phyloP scores from a whole-genome alignment of 2,329 filamentous ascomycete species.

The Torrubiella hemipterigena region DNA sequence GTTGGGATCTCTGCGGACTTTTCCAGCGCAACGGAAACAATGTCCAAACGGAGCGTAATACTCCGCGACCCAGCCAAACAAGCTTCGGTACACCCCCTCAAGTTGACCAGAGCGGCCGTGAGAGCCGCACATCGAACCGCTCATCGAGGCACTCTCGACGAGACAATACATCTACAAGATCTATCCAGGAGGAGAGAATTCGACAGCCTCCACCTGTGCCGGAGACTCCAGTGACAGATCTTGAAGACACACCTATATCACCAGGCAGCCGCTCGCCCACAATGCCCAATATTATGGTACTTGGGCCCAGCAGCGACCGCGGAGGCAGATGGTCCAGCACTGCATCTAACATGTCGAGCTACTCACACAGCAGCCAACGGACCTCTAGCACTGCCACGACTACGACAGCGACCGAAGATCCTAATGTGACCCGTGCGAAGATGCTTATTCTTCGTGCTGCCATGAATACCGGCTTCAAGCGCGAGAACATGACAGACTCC shows the following conservation, averaged over 20 bases:
- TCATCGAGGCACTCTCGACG: conserved; percentile 38
- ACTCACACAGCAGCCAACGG: conserved; percentile 57
- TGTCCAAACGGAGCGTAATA: conserved; percentile 73
- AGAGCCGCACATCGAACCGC: conserved; percentile 38
- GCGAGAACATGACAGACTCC: conserved; percentile 35
- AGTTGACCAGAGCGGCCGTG: conserved; percentile 32
- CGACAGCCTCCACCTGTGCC: conserved; percentile 44
- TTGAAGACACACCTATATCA: conserved; percentile 80
- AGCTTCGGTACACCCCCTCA: conserved; percentile 52
- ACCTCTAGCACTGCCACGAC: conserved; percentile 64
- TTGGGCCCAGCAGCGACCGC: conserved; percentile 55
- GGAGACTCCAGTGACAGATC: conserved; percentile 90
- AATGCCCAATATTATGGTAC: conserved; percentile 77
- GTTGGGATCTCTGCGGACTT: conserved; percentile 88
- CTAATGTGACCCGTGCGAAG: conserved; percentile 67
- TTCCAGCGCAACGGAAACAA: conserved; percentile 90
- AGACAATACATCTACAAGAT: conserved; percentile 41
- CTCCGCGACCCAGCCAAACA: conserved; percentile 69
- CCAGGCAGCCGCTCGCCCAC: conserved; percentile 64
- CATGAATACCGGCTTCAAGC: conserved; percentile 70
- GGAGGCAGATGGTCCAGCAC: conserved; percentile 72
- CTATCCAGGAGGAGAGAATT: conserved; percentile 33
- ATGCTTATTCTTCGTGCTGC: conserved; percentile 73
- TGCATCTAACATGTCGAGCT: conserved; percentile 66
- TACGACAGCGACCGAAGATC: conserved; percentile 56